These are phyloP conservation scores for Neoarthrinium moseri DNA, from an alignment of 2,329 filamentous ascomycete species.

Conservation along the genomic window DNA sequence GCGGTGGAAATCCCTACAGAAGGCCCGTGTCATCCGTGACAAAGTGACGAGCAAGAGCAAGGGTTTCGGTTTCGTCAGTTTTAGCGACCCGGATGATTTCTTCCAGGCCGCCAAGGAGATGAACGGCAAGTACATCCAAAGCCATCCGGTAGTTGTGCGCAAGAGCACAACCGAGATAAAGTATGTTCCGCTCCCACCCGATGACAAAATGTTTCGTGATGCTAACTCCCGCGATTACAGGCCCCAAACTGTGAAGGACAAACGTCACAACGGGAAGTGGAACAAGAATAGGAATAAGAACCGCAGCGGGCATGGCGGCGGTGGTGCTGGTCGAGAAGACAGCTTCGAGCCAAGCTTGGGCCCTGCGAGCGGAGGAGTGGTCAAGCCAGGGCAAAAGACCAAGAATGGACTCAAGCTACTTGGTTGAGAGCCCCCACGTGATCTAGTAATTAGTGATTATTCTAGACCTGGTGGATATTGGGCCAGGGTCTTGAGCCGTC, in stretches of 20 bases:
- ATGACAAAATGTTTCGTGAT: background rate
- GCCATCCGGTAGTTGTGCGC: slow-evolving; percentile 84
- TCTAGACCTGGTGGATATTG: too few relatives aligned
- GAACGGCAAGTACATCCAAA: slow-evolving; percentile 99
- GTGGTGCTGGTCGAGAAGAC: slow-evolving; percentile 23
- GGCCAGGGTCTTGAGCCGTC: background rate
- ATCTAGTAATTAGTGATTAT: too few relatives aligned
- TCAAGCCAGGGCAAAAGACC: slow-evolving; percentile 65
- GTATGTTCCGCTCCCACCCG: slow-evolving; percentile 9
- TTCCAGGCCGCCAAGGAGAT: slow-evolving; percentile 96
- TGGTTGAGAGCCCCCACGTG: slow-evolving; percentile 46
- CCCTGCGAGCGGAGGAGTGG: slow-evolving; percentile 51
- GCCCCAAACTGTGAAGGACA: slow-evolving; percentile 64
- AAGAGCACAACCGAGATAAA: slow-evolving; percentile 92
- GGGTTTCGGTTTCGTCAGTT: slow-evolving; percentile 95
- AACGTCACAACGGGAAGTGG: slow-evolving; percentile 25
- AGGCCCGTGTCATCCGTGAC: slow-evolving; percentile 90
- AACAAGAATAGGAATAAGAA: slow-evolving; percentile 32
- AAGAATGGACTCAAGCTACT: slow-evolving; percentile 63
- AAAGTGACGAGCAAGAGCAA: slow-evolving; percentile 96
- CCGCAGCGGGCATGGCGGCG: slow-evolving; percentile 27
- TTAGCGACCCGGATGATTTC: slow-evolving; percentile 92
- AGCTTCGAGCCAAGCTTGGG: slow-evolving; percentile 51
- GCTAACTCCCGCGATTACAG: slow-evolving; percentile 5
- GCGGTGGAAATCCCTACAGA: slow-evolving; percentile 83